Conservation (phyloP, 1,284 basidiomycete genomes). For the Austroboletus rostrupii region DNA sequence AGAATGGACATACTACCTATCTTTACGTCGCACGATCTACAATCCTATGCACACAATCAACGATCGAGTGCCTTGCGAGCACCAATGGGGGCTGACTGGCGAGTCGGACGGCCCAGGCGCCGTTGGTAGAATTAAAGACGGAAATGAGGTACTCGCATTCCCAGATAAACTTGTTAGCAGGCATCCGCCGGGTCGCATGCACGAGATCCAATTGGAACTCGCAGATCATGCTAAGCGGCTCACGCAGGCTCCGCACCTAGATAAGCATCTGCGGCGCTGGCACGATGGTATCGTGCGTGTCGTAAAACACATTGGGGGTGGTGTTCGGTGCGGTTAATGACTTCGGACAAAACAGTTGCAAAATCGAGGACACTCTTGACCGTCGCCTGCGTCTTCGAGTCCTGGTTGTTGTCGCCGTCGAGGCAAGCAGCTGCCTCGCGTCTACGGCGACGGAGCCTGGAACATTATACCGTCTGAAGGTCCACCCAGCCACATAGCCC, state of each 20-base stretch:
- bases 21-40: slow-evolving; percentile 58
- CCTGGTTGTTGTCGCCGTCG: slow-evolving; percentile 38
- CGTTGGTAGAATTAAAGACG: slow-evolving; percentile 24
- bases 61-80: too few relatives aligned
- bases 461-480: slow-evolving; percentile 35
- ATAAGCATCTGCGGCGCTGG: slow-evolving; percentile 35
- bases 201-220: slow-evolving; percentile 43
- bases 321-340: slow-evolving; percentile 34
- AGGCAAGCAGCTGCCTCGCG: slow-evolving; percentile 38
- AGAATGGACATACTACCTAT: slow-evolving; percentile 50
- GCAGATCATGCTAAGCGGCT: slow-evolving; percentile 22
- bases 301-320: slow-evolving; percentile 37
- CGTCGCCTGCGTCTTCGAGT: slow-evolving; percentile 34
- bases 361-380: slow-evolving; percentile 41
- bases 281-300: slow-evolving; percentile 36
- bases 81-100: slow-evolving; percentile 28
- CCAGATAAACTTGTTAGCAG: slow-evolving; percentile 39
- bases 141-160: slow-evolving; percentile 31
- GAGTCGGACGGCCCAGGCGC: slow-evolving; percentile 19
- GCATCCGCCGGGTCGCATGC: slow-evolving; percentile 39
- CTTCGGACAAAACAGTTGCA: slow-evolving; percentile 31
- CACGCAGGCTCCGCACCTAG: slow-evolving; percentile 23
- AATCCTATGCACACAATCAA: slow-evolving; percentile 37
- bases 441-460: slow-evolving; percentile 18
- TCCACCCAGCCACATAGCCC: slow-evolving; percentile 34